phyloP scores from a whole-genome alignment of 192 early-diverging fungal species.

The Podochytrium sp. region DNA sequence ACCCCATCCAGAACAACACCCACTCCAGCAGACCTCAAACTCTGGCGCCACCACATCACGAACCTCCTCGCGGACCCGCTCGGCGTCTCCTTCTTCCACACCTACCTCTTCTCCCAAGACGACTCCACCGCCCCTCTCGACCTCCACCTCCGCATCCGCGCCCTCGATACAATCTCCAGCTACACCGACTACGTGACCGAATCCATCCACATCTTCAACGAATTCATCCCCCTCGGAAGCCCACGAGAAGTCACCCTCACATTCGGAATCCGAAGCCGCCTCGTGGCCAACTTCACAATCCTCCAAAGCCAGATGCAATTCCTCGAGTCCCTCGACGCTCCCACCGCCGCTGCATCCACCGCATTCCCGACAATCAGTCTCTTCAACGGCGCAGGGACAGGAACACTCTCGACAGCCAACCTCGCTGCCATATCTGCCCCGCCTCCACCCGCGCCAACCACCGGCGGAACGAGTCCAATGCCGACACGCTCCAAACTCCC shows the following conservation, averaged over 20 bases:
- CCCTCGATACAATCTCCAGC: conserved; percentile 33
- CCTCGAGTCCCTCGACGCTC: not conserved
- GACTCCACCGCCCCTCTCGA: conserved; percentile 46
- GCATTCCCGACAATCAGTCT: not conserved
- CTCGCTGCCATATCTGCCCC: not conserved
- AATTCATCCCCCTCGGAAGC: conserved; percentile 42
- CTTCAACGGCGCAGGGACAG: not conserved
- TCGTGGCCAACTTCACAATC: conserved; percentile 17
- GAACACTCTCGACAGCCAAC: not conserved
- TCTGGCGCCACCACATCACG: conserved; percentile 41
- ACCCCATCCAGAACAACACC: conserved; percentile 31
- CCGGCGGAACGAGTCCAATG: not conserved
- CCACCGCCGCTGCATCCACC: not conserved
- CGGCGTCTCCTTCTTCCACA: conserved; percentile 38
- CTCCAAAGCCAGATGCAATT: conserved; percentile 2
- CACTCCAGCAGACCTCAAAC: conserved; percentile 31
- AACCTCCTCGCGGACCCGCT: conserved; percentile 43
- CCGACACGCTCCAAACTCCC: not conserved
- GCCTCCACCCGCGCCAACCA: too few species aligned
- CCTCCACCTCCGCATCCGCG: conserved; percentile 34
- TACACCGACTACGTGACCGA: conserved; percentile 33
- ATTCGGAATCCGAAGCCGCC: conserved; percentile 23
- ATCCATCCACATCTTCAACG: conserved; percentile 38
- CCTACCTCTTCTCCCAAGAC: conserved; percentile 36
- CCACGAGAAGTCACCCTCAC: conserved; percentile 48